Evolutionary conservation across 805 yeast genomes (phyloP), one percentile per base, ranked within the genome.

Genomic region (Tetrapisispora phaffii): DNA sequence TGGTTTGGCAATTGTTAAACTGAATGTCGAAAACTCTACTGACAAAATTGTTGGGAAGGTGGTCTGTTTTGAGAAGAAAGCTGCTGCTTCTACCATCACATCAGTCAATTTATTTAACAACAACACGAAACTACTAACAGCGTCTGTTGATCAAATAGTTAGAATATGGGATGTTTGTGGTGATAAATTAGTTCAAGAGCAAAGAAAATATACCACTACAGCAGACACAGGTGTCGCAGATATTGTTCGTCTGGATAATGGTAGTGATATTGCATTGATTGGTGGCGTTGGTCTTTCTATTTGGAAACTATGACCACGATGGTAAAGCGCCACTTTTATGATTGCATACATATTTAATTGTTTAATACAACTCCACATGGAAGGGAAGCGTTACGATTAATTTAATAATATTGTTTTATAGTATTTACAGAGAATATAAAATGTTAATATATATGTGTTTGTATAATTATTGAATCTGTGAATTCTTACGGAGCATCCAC

Each of bases 81-180:
- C 95, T 0, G 96, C 95, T 2, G 77, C 96, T 0, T 82, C 96
- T 0, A 85, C 97, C 0, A 79, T 90, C 32, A 87, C 97, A 0
- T 76, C 85, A 0, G 66, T 87, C 1, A 62, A 70, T 0, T 33
- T 59, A 3, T 49, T 72, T 4, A 57, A 63, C 10, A 50, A 55
- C 4, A 56, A 49, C 7, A 50, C 37, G n/a, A 57, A 53, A 37
- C 58, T 79, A 9, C 48, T 82, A 7, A 82, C 83, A 1, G 76
- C 84, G 0, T 82, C 96, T 0, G 95, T 87, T 4, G 98, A 93
- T 55, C 98, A 93, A 61, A 70, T 78, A 4, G 68, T 85, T 0
- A 71, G 82, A 44, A 42, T 73, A 5, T 89, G 97, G 97, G 58
- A 55, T n/a, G 58, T 63, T 8, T 45, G 55, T 1, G 53, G 51